A percentile compares a stretch with the other conserved stretches of the same genome.
These are phyloP conservation scores for Collybia sp. DNA, from an alignment of 768 basidiomycete genomes.

Conservation along the genomic window DNA sequence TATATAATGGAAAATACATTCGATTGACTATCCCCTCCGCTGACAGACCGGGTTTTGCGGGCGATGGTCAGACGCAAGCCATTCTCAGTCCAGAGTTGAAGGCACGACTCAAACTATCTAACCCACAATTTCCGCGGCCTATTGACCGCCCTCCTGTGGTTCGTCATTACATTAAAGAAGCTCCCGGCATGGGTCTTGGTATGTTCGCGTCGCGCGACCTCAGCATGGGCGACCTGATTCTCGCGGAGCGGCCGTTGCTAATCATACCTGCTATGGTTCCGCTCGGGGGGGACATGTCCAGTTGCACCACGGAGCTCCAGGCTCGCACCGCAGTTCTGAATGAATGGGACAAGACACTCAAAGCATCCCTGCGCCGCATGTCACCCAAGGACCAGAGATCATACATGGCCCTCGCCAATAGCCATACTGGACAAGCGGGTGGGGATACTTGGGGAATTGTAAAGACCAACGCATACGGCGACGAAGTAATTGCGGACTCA, in stretches of 20 bases:
- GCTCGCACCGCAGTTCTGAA: constrained; percentile 4
- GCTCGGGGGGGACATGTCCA: constrained; percentile 4
- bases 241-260: constrained; percentile 15
- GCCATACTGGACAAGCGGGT: constrained; percentile 24
- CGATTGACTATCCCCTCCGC: too few species aligned
- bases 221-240: constrained; percentile 15
- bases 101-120: too few species aligned
- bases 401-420: constrained; percentile 26
- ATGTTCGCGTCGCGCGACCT: constrained; percentile 18
- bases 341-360: constrained; percentile 15
- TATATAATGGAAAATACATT: too few species aligned
- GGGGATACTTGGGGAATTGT: constrained; percentile 26
- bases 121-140: constrained; percentile 4
- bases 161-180: constrained; percentile 9
- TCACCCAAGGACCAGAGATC: constrained; percentile 15
- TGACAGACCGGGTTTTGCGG: too few species aligned
- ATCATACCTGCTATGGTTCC: constrained; percentile 12
- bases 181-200: constrained; percentile 11
- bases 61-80: too few species aligned
- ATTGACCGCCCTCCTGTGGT: constrained; percentile 6
- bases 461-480: constrained; percentile 26
- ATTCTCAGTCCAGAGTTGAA: too few species aligned
- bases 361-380: constrained; percentile 19
- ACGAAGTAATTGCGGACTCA: constrained; percentile 14
- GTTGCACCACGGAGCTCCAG: constrained; percentile 4